A percentile compares a stretch with the other conserved stretches of the same genome.
Evolutionary conservation across 2,329 filamentous ascomycete genomes (phyloP).

Genomic region (Sclerotinia sclerotiorum): DNA sequence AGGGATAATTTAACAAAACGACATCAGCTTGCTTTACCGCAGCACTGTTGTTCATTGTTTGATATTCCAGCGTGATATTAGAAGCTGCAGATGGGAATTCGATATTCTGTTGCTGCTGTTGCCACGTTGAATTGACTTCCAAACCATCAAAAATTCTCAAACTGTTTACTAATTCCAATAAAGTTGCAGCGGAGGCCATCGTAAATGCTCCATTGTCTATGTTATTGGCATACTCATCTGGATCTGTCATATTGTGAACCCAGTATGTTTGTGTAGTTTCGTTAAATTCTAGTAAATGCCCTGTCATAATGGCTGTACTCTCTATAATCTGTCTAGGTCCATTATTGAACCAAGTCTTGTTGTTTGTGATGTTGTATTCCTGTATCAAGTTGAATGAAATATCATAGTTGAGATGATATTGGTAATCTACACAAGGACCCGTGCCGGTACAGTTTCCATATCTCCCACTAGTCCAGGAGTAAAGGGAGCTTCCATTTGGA

Average conservation of each 20-base stretch:
- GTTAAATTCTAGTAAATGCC: constrained; percentile 60
- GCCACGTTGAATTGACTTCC: constrained; percentile 57
- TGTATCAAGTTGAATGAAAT: constrained; percentile 54
- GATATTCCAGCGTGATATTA: constrained; percentile 63
- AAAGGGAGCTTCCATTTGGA: constrained; percentile 58
- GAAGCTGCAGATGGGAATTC: constrained; percentile 54
- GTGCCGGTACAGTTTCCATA: constrained; percentile 67
- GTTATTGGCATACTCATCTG: constrained; percentile 45
- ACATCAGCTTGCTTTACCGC: constrained; percentile 71
- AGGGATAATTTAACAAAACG: constrained; percentile 63
- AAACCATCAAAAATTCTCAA: constrained; percentile 31
- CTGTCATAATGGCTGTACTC: constrained; percentile 60
- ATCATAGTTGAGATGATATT: constrained; percentile 71
- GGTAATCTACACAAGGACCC: constrained; percentile 66
- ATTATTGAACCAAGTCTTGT: constrained; percentile 41
- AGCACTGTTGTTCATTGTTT: constrained; percentile 64
- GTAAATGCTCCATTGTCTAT: constrained; percentile 67
- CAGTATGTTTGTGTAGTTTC: constrained; percentile 51
- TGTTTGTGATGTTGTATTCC: constrained; percentile 40
- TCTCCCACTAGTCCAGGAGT: constrained; percentile 66
- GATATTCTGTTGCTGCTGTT: constrained; percentile 55
- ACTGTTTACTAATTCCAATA: constrained; percentile 49
- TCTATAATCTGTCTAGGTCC: constrained; percentile 63
- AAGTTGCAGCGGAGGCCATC: constrained; percentile 44
- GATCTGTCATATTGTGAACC: constrained; percentile 68